Conservation (phyloP, 768 basidiomycete species). For the Wakefieldia striispora region DNA sequence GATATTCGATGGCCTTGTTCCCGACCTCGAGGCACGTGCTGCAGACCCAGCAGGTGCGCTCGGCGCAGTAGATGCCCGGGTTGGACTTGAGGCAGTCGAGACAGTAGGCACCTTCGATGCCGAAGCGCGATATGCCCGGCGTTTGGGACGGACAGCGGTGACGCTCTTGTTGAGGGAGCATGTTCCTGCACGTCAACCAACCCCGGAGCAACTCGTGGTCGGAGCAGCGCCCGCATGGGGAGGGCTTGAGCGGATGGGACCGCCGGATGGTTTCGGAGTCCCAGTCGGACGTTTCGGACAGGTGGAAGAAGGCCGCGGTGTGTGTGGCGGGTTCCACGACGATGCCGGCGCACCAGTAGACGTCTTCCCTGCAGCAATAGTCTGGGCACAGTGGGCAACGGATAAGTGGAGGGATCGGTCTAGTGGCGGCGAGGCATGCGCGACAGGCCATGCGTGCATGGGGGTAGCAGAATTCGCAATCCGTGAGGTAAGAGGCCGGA, state of each 20-base stretch:
- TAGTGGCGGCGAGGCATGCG: conserved; percentile 1
- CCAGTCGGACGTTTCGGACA: conserved; percentile 3
- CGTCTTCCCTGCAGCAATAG: conserved; percentile 15
- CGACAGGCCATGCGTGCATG: background rate
- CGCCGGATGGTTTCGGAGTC: conserved; percentile 11
- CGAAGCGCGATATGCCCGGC: background rate
- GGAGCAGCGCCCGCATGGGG: conserved; percentile 5
- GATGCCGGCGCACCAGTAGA: conserved; percentile 15
- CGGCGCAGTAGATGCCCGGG: conserved; percentile 1
- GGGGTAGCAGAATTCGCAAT: background rate
- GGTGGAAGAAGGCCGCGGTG: conserved; percentile 1
- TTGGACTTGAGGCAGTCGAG: conserved; percentile 2
- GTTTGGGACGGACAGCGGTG: conserved; percentile 10
- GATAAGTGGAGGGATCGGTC: conserved; percentile 3
- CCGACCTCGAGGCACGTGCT: background rate
- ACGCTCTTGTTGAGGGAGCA: rapidly evolving
- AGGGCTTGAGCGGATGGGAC: conserved; percentile 13
- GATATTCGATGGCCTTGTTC: background rate
- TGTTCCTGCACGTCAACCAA: conserved; percentile 3
- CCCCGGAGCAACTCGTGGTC: background rate
- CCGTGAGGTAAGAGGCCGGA: background rate
- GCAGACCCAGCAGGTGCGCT: conserved; percentile 3
- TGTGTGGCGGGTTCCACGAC: conserved; percentile 6
- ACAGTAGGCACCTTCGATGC: background rate
- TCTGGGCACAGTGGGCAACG: conserved; percentile 3